Evolutionary conservation across 1,284 basidiomycete genomes (phyloP), one percentile per base, ranked within the genome.

Genomic region (Pyrrhoderma noxium): DNA sequence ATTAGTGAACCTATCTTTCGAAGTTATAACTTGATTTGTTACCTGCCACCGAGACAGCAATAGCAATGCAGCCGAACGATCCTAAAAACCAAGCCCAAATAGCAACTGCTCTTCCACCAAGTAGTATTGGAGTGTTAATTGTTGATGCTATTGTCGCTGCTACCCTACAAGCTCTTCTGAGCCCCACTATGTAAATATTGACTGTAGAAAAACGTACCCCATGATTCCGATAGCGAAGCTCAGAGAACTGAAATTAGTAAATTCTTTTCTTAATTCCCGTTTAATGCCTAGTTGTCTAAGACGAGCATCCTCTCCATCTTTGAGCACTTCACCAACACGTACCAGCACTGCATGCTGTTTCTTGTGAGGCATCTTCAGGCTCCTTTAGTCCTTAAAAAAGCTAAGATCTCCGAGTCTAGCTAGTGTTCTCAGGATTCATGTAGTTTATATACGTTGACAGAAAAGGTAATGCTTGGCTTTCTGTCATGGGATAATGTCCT

Each of bases 1-100:
- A 18, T 35, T 27, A 49, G 14, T 14, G 25, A 2, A n/a, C 8
- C 3, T 23, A 34, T 16, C 23, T 13, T 35, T 14, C 13, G 8
- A 47, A 3, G 23, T 13, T 2, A 27, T 45, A 43, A 23, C 7
- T 16, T 27, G 22, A 22, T 9, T 7, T 13, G 7, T 27, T 42
- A 56, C 56, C 56, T 18, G 58, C 56, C 31, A 59, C 58, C 3
- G 58, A 59, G 16, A 48, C 41, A 1, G 58, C 56, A 21, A 59
- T 50, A 11, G 58, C 58, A 22, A 58, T 19, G 43, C 58, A 56
- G 5, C 58, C 58, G 18, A 56, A 50, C 18, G 52, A 47, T 11
- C 57, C 57, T 19, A 59, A 36, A 36, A 59, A 58, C 58, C 58
- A 59, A 16, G 57, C 53, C 56, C 57, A 59, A n/a, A 50, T 35